A percentile compares a stretch with the other conserved stretches of the same genome.
phyloP scores from a whole-genome alignment of 2,329 filamentous ascomycete genomes.

The Aureobasidium musti region DNA sequence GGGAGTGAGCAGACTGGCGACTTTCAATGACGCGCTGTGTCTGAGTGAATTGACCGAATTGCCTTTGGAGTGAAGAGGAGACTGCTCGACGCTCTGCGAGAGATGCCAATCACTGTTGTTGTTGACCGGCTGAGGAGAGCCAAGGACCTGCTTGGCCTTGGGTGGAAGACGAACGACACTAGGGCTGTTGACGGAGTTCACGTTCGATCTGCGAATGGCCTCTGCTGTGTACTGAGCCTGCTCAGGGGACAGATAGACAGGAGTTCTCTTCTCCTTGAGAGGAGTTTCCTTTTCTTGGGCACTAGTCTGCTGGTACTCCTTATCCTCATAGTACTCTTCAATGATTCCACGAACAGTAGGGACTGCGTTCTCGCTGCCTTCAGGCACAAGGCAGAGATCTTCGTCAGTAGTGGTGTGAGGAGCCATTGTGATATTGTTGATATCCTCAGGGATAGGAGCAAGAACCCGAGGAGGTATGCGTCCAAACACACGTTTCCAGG shows the following conservation, averaged over 20 bases:
- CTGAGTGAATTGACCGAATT: constrained; percentile 1
- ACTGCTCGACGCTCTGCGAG: neutral
- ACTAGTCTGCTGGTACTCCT: constrained; percentile 37
- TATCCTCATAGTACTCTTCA: constrained; percentile 45
- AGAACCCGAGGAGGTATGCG: constrained; percentile 3
- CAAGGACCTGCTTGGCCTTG: constrained; percentile 23
- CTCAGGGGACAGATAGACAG: constrained; percentile 33
- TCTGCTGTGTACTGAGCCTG: neutral
- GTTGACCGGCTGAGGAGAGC: constrained; percentile 8
- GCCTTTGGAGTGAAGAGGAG: constrained; percentile 8
- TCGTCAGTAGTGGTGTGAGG: constrained; percentile 11
- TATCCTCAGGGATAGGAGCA: neutral
- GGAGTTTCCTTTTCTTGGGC: constrained; percentile 40
- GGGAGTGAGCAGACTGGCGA: constrained; percentile 4
- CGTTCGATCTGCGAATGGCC: neutral
- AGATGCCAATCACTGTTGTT: constrained; percentile 6
- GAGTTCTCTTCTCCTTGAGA: constrained; percentile 38
- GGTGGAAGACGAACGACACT: constrained; percentile 11
- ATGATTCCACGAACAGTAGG: constrained; percentile 46
- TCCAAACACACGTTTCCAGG: neutral
- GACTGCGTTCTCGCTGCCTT: constrained; percentile 35
- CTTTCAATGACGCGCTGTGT: neutral
- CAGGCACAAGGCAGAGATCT: constrained; percentile 37
- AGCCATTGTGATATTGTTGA: constrained; percentile 7
- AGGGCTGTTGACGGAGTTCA: neutral